These are phyloP conservation scores for Blastomyces emzantsi DNA, from an alignment of 2,329 filamentous ascomycete species.

Conservation along the genomic window DNA sequence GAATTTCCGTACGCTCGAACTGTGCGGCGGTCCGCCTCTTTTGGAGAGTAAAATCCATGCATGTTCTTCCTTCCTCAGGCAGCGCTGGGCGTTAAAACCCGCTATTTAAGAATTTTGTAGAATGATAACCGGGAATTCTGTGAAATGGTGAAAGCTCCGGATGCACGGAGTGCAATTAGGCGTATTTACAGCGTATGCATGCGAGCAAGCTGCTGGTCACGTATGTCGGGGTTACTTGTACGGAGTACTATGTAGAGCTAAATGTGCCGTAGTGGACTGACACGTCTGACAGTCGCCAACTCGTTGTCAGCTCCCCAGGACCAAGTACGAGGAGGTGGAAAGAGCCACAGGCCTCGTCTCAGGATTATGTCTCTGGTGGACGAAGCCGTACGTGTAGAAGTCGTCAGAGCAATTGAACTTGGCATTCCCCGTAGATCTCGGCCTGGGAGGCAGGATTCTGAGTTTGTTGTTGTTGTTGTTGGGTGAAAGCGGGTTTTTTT, in stretches of 20 bases:
- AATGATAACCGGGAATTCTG: neutral
- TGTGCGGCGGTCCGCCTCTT: no score
- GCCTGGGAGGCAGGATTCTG: neutral
- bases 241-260: neutral
- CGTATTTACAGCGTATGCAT: conserved; percentile 1
- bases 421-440: neutral
- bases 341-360: neutral
- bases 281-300: neutral
- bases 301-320: neutral
- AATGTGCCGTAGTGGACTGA: neutral
- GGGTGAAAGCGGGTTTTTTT: neutral
- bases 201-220: neutral
- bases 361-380: neutral
- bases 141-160: neutral
- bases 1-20: neutral
- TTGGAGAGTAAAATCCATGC: no score
- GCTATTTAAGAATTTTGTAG: neutral
- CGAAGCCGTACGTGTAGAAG: neutral
- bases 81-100: neutral
- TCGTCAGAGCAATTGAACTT: neutral
- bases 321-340: neutral
- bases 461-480: neutral
- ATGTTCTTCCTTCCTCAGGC: no score
- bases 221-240: no score
- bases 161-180: neutral